A percentile compares a stretch with the other conserved stretches of the same genome.
phyloP scores from a whole-genome alignment of 2,329 filamentous ascomycete species.

The Coniella lustricola region DNA sequence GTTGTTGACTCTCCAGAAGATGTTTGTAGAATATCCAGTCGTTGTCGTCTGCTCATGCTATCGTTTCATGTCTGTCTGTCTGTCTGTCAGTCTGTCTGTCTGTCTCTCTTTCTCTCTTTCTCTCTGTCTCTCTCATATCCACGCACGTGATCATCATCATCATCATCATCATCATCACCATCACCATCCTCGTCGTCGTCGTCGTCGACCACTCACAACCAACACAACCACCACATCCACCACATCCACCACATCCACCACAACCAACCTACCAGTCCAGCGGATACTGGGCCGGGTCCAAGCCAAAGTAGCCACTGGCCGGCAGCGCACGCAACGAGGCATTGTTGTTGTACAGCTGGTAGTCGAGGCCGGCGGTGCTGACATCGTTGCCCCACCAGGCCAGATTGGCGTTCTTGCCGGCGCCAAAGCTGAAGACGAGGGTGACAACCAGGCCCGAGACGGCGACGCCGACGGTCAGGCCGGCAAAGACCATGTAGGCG shows the following conservation, averaged over 20 bases:
- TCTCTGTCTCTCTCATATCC: too few relatives aligned
- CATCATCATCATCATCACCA: too few relatives aligned
- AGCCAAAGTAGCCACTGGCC: constrained; percentile 28
- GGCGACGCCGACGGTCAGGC: constrained; percentile 35
- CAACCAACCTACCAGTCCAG: background rate
- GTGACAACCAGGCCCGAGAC: constrained; percentile 36
- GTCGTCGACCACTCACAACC: background rate
- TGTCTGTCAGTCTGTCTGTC: too few relatives aligned
- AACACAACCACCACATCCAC: background rate
- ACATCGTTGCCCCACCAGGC: constrained; percentile 42
- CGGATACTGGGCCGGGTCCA: constrained; percentile 11
- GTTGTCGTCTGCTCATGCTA: too few relatives aligned
- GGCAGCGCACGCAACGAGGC: constrained; percentile 25
- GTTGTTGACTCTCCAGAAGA: too few relatives aligned
- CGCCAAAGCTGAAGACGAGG: constrained; percentile 35
- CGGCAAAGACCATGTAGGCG: constrained; percentile 38
- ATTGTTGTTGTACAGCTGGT: constrained; percentile 16
- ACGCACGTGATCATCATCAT: too few relatives aligned
- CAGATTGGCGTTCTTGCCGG: constrained; percentile 21
- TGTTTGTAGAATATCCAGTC: too few relatives aligned
- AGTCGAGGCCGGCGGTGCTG: constrained; percentile 27
- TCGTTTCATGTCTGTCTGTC: too few relatives aligned
- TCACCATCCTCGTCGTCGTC: too few relatives aligned
- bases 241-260: background rate
- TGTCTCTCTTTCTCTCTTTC: too few relatives aligned